Evolutionary conservation across 345 rosid genomes (phyloP).

Genomic region (Heritiera littoralis): DNA sequence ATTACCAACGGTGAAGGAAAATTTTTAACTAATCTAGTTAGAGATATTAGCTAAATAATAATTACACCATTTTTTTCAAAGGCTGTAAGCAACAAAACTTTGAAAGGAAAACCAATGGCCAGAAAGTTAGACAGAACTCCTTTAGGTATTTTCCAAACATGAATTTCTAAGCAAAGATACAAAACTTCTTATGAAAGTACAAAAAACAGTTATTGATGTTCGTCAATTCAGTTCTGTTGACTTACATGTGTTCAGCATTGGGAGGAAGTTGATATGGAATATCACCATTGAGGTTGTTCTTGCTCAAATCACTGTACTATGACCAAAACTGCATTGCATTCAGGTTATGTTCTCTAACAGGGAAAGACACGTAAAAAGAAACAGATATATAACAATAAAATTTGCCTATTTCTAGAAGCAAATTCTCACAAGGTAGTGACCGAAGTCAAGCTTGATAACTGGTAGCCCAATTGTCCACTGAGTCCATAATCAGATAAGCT

Average conservation of each 20-base stretch:
- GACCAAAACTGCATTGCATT: slow-evolving; percentile 37
- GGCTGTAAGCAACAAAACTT: background rate
- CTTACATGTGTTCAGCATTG: slow-evolving; percentile 62
- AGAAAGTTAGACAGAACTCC: background rate
- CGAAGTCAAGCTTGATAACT: slow-evolving; percentile 76
- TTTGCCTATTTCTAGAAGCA: slow-evolving; percentile 15
- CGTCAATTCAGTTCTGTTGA: background rate
- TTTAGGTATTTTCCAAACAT: background rate
- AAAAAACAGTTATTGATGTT: background rate
- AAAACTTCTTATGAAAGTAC: background rate
- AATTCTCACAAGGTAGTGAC: slow-evolving; percentile 74
- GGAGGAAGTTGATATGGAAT: slow-evolving; percentile 97
- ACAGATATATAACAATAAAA: slow-evolving; percentile 12
- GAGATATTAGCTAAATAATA: background rate
- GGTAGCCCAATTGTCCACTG: slow-evolving; percentile 82
- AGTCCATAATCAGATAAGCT: slow-evolving; percentile 68
- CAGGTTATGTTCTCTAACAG: slow-evolving; percentile 22
- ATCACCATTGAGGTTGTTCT: slow-evolving; percentile 74
- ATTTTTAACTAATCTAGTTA: background rate
- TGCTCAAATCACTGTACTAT: slow-evolving; percentile 85
- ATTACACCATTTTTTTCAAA: background rate
- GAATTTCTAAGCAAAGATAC: background rate
- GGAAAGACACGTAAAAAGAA: slow-evolving; percentile 1
- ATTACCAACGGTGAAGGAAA: background rate
- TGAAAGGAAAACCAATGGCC: background rate